phyloP scores from a whole-genome alignment of 805 yeast genomes.

The Torulaspora indica region DNA sequence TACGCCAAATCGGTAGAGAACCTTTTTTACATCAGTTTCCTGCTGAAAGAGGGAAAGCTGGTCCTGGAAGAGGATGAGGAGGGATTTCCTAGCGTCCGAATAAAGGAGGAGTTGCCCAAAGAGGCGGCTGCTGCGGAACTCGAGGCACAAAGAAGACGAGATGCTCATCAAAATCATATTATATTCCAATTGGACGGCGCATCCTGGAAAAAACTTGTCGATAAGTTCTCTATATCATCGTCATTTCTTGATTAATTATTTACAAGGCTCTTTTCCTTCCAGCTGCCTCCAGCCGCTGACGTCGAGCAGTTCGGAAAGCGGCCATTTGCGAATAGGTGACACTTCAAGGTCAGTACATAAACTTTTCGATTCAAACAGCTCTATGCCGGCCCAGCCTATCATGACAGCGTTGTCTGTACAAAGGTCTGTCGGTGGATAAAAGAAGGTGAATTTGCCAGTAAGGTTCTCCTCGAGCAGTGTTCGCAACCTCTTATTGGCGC shows the following conservation, averaged over 20 bases:
- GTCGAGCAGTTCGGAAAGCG: slow-evolving; percentile 48
- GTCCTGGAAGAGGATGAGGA: slow-evolving; percentile 48
- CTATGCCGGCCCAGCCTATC: slow-evolving; percentile 98
- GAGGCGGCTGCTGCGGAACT: slow-evolving; percentile 25
- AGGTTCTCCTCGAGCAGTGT: slow-evolving; percentile 42
- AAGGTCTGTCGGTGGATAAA: slow-evolving; percentile 63
- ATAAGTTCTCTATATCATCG: slow-evolving; percentile 50
- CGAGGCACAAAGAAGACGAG: slow-evolving; percentile 27
- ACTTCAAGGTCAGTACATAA: slow-evolving; percentile 48
- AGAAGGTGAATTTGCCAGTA: slow-evolving; percentile 38
- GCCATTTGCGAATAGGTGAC: slow-evolving; percentile 80
- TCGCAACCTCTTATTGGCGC: slow-evolving; percentile 62
- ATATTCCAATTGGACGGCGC: slow-evolving; percentile 65
- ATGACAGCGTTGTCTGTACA: slow-evolving; percentile 95
- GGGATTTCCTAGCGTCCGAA: slow-evolving; percentile 42
- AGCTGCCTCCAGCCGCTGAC: slow-evolving; percentile 48
- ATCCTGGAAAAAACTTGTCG: slow-evolving; percentile 59
- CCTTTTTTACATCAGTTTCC: slow-evolving; percentile 74
- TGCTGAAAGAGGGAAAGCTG: slow-evolving; percentile 68
- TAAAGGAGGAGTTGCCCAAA: slow-evolving; percentile 32
- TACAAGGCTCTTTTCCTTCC: neutral
- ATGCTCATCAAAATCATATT: slow-evolving; percentile 49
- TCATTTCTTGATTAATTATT: slow-evolving; percentile 41
- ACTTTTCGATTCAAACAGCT: slow-evolving; percentile 53
- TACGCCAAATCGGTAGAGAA: slow-evolving; percentile 80